Base-by-base conservation (phyloP, 208 protist genomes). In the Trichomonas tenax region DNA sequence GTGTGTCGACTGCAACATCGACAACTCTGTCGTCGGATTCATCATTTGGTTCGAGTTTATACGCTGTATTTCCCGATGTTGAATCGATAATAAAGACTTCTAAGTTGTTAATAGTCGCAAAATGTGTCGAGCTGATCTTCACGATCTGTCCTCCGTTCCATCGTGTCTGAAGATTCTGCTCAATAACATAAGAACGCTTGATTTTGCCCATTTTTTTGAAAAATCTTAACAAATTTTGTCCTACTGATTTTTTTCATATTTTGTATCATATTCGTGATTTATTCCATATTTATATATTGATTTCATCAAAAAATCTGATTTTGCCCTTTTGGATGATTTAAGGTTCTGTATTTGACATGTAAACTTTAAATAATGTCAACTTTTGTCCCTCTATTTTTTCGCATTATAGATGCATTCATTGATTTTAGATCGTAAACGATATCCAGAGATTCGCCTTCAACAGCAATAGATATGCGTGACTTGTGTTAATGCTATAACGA, bases 21-120 rank as follows among this genome's bases (percentile, higher is more conserved):
- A 48, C 26, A 58, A 93, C 44, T 51, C 14, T 93, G 51, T 93
- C 86, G 2, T 93, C 86, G 26, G 86, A 48, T 93, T 93, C 86
- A 48, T 93, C 44, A n/a, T 58, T 31, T 51, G 86, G 40, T 38
- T 93, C 44, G 17, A 93, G 44, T 44, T 34, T 93, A 0, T 41
- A 17, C 15, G 44, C 41, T 44, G 34, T 93, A 40, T 93, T 38
- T 40, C 86, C 86, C 31, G 81, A 84, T 34, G 17, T 51, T 51
- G 44, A 58, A 93, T 93, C 86, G n/a, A 93, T 93, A 51, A 93
- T 93, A n/a, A 51, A 51, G n/a, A 93, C 40, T 38, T 93, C 86
- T 23, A 48, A 93, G 46, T 51, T 51, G 8, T 41, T 48, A 38
- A 93, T 93, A 38, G 86, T 51, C 21, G 86, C 86, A 51, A 93